Evolutionary conservation across 306 rosid species (phyloP), one percentile per base, ranked within the genome.

Genomic region (Cucurbita pepo): DNA sequence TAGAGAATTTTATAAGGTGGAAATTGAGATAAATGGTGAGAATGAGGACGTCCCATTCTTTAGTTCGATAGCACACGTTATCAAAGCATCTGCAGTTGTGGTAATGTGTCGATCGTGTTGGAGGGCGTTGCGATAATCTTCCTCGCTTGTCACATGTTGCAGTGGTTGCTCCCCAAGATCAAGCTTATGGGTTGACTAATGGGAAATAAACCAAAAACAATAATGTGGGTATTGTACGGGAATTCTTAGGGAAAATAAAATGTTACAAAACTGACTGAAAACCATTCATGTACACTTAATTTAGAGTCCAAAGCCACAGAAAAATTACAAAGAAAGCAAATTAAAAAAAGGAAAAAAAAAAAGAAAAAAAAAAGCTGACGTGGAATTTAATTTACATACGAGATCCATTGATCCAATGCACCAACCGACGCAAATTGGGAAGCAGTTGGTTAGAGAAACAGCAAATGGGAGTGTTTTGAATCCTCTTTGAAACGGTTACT

Each of bases 61-160:
- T 83, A 88, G 72, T 90, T 90, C 67, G 98, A 90, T 81, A 87
- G 88, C 69, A 78, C 72, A 12, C 80, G 84, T 85, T 93, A 92
- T 72, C 81, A 92, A 92, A 87, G 93, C 98, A 69, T 87, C 90
- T 81, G 96, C 91, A 70, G 88, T 84, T 65, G 98, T 96, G 66
- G 96, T 25, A 25, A 92, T 21, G 93, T 87, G 71, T 92, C 96
- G 96, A 90, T 92, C 64, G 95, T 76, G 98, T 90, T 79, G 98
- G 98, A 59, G 88, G 96, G 98, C 90, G 98, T 61, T 87, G 96
- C 22, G 98, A 93, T 80, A 79, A 90, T 72, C 85, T 93, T 83
- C 97, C 97, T 64, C 96, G 97, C 80, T 80, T 76, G 90, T 90
- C 98, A 67, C 75, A 87, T 79, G 85, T 93, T 70, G 87, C 97